These are phyloP conservation scores for Chaetomium sp. DNA, from an alignment of 2,329 filamentous ascomycete genomes.

Conservation along the genomic window DNA sequence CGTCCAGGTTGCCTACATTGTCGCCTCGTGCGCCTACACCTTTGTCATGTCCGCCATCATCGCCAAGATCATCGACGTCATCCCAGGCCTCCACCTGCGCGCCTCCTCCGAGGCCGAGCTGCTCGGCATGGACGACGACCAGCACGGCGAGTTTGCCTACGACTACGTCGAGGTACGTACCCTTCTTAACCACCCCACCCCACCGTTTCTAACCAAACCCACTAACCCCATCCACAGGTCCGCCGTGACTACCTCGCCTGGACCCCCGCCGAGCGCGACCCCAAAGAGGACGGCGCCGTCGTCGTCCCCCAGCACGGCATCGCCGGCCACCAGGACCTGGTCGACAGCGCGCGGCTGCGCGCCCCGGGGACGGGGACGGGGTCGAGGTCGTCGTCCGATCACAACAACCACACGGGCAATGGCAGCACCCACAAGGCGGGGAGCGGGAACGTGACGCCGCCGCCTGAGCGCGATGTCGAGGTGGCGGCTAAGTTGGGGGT, in stretches of 20 bases:
- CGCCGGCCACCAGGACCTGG: slow-evolving; percentile 66
- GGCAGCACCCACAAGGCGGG: too few species aligned
- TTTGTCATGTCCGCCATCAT: slow-evolving; percentile 75
- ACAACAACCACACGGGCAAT: background rate
- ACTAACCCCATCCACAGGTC: slow-evolving; percentile 43
- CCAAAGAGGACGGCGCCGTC: slow-evolving; percentile 58
- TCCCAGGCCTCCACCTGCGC: slow-evolving; percentile 78
- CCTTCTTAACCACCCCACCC: background rate
- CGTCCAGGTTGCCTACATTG: slow-evolving; percentile 77
- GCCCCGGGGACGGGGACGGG: background rate
- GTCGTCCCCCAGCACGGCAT: slow-evolving; percentile 73
- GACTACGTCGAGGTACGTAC: slow-evolving; percentile 74
- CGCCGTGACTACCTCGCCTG: slow-evolving; percentile 85
- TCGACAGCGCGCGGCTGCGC: slow-evolving; percentile 26
- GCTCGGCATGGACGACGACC: slow-evolving; percentile 86
- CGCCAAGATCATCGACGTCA: slow-evolving; percentile 72
- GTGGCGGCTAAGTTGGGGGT: slow-evolving; percentile 6
- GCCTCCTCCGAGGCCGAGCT: slow-evolving; percentile 81
- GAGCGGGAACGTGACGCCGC: slow-evolving; percentile 21
- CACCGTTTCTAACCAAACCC: background rate
- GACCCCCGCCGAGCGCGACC: slow-evolving; percentile 74
- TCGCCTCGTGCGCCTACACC: slow-evolving; percentile 65
- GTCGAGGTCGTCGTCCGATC: background rate
- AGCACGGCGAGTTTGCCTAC: slow-evolving; percentile 87
- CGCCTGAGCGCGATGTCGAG: slow-evolving; percentile 14